Evolutionary conservation across 2,329 filamentous ascomycete species (phyloP).

Genomic region (Cladophialophora exuberans): DNA sequence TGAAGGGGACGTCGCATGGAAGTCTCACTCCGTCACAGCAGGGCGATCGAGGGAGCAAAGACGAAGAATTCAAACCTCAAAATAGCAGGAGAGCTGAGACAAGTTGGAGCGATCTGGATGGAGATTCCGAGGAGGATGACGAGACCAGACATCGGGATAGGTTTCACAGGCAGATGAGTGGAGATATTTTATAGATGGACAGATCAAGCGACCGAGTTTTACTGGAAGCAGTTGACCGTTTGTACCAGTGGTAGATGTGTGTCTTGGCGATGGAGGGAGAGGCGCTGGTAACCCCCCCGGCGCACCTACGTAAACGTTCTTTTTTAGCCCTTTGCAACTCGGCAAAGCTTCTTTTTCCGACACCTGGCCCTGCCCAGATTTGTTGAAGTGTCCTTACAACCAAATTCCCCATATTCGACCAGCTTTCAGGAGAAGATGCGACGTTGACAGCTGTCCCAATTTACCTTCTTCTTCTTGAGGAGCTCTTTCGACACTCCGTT

Average conservation of each 20-base stretch:
- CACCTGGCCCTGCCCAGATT: background rate
- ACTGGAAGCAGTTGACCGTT: too few relatives aligned
- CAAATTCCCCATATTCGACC: slow-evolving; percentile 9
- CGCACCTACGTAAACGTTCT: too few relatives aligned
- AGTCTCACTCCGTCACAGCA: too few relatives aligned
- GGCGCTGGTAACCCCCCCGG: too few relatives aligned
- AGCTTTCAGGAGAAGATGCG: slow-evolving; percentile 18
- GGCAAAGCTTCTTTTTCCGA: slow-evolving; percentile 6
- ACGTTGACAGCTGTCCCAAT: slow-evolving; percentile 6
- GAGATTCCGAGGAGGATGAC: background rate
- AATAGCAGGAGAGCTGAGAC: background rate
- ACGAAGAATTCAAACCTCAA: background rate
- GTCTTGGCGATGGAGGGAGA: too few relatives aligned
- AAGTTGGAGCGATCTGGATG: slow-evolving; percentile 5
- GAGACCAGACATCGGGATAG: slow-evolving; percentile 1
- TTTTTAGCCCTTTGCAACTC: too few relatives aligned
- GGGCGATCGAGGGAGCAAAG: background rate
- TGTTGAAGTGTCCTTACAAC: slow-evolving; percentile 13
- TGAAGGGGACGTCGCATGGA: too few relatives aligned
- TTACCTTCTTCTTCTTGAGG: background rate
- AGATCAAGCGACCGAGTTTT: background rate
- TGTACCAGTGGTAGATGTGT: too few relatives aligned
- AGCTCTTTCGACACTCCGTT: too few relatives aligned
- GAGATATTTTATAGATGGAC: background rate
- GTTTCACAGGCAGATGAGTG: background rate